These are phyloP conservation scores for Kurtzmaniella fragi DNA, from an alignment of 805 yeast species.

Conservation along the genomic window DNA sequence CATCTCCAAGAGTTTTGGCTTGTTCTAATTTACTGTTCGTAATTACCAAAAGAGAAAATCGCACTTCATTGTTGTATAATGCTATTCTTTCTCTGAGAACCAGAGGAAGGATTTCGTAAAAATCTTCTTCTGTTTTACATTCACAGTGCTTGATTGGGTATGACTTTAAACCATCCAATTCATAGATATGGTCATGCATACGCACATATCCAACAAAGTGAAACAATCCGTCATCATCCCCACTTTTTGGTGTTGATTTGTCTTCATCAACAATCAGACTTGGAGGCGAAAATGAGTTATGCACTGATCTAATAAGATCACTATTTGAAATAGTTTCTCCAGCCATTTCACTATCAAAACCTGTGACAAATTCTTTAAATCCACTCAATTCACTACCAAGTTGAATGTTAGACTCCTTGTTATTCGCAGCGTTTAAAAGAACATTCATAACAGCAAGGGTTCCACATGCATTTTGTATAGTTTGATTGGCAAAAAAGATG, in stretches of 20 bases:
- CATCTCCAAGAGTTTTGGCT: slow-evolving; percentile 35
- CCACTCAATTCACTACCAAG: slow-evolving; percentile 46
- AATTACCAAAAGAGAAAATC: slow-evolving; percentile 53
- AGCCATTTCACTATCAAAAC: slow-evolving; percentile 50
- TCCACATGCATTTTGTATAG: slow-evolving; percentile 68
- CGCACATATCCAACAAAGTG: slow-evolving; percentile 57
- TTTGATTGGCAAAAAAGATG: slow-evolving; percentile 59
- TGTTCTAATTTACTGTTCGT: slow-evolving; percentile 45
- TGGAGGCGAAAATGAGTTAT: slow-evolving; percentile 60
- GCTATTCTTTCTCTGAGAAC: slow-evolving; percentile 44
- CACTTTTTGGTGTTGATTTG: slow-evolving; percentile 11
- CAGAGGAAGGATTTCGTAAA: slow-evolving; percentile 35
- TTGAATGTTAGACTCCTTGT: slow-evolving; percentile 25
- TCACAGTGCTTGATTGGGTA: slow-evolving; percentile 49
- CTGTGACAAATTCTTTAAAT: slow-evolving; percentile 45
- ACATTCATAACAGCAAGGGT: slow-evolving; percentile 64
- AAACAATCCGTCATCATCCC: slow-evolving; percentile 45
- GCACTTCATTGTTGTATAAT: slow-evolving; percentile 44
- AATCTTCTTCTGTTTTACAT: slow-evolving; percentile 37
- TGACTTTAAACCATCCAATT: slow-evolving; percentile 56
- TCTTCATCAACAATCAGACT: slow-evolving; percentile 45
- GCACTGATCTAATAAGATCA: slow-evolving; percentile 49
- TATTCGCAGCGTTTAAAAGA: slow-evolving; percentile 33
- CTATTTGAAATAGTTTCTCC: slow-evolving; percentile 62
- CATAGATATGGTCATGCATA: slow-evolving; percentile 44